These are phyloP conservation scores for Termitomyces sp. DNA, from an alignment of 768 basidiomycete species.

Conservation along the genomic window DNA sequence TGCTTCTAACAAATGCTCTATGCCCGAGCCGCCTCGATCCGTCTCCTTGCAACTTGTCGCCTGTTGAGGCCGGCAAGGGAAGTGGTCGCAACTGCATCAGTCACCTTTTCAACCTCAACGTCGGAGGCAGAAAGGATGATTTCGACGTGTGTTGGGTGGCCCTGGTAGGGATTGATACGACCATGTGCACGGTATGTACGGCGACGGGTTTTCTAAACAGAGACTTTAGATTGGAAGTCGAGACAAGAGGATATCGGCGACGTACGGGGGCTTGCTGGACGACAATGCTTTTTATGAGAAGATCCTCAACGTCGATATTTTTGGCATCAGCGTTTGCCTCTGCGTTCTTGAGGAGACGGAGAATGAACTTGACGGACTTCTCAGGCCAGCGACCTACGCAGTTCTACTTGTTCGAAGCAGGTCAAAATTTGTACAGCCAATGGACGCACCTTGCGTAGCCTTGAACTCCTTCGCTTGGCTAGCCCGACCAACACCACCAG, in stretches of 20 bases:
- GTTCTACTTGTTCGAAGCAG: neutral
- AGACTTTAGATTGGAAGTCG: slow-evolving; percentile 6
- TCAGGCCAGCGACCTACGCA: slow-evolving; percentile 96
- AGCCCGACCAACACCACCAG: slow-evolving; percentile 93
- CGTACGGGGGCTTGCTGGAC: slow-evolving; percentile 97
- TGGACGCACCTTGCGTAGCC: slow-evolving; percentile 82
- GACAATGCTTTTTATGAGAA: slow-evolving; percentile 93
- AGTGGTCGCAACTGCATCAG: slow-evolving; percentile 61
- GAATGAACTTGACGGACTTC: slow-evolving; percentile 95
- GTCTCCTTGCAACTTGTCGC: slow-evolving; percentile 80
- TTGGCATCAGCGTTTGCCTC: slow-evolving; percentile 99
- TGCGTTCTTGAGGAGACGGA: slow-evolving; percentile 94
- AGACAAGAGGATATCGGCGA: slow-evolving; percentile 14
- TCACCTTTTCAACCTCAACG: slow-evolving; percentile 87
- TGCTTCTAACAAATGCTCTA: slow-evolving; percentile 14
- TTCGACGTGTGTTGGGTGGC: slow-evolving; percentile 95
- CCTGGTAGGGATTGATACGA: slow-evolving; percentile 99
- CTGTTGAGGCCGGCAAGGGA: slow-evolving; percentile 71
- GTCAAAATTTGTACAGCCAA: neutral
- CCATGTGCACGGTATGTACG: slow-evolving; percentile 98
- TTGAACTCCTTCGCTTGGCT: slow-evolving; percentile 96
- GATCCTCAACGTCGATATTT: slow-evolving; percentile 88
- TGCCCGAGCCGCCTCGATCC: slow-evolving; percentile 78
- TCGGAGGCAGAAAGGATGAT: slow-evolving; percentile 81
- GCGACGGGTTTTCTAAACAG: slow-evolving; percentile 86